Conservation (phyloP, 1,139 yeast species). For the Geotrichum carabidarum region DNA sequence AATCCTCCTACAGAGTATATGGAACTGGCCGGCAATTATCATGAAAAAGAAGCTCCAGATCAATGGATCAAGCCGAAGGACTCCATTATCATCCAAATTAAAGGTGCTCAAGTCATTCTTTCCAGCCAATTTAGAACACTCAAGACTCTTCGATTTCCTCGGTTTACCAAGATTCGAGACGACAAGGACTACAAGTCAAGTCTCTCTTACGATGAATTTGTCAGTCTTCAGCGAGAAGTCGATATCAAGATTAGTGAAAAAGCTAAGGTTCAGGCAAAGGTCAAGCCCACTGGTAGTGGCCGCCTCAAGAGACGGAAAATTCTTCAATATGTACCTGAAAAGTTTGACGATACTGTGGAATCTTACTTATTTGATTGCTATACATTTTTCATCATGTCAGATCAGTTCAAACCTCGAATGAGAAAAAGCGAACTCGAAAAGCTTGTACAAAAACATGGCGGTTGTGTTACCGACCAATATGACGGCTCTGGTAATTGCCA, state of each 20-base stretch:
- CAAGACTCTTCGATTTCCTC: constrained; percentile 69
- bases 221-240: constrained; percentile 25
- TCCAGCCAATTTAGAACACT: constrained; percentile 55
- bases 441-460: constrained; percentile 33
- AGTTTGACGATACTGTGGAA: constrained; percentile 15
- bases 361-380: constrained; percentile 26
- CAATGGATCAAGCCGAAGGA: constrained; percentile 77
- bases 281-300: constrained; percentile 14
- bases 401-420: constrained; percentile 27
- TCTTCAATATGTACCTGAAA: constrained; percentile 13
- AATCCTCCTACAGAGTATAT: constrained; percentile 41
- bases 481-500: constrained; percentile 27
- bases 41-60: constrained; percentile 50
- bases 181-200: constrained; percentile 63
- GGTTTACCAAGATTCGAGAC: constrained; percentile 60
- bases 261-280: constrained; percentile 9
- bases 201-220: constrained; percentile 50
- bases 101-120: constrained; percentile 67
- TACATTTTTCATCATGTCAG: constrained; percentile 29
- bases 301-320: constrained; percentile 11
- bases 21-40: constrained; percentile 47
- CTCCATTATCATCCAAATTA: constrained; percentile 77
- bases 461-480: constrained; percentile 25
- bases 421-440: constrained; percentile 27
- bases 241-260: constrained; percentile 9